Conservation (phyloP, 1,139 yeast genomes). For the Candida dubliniensis region DNA sequence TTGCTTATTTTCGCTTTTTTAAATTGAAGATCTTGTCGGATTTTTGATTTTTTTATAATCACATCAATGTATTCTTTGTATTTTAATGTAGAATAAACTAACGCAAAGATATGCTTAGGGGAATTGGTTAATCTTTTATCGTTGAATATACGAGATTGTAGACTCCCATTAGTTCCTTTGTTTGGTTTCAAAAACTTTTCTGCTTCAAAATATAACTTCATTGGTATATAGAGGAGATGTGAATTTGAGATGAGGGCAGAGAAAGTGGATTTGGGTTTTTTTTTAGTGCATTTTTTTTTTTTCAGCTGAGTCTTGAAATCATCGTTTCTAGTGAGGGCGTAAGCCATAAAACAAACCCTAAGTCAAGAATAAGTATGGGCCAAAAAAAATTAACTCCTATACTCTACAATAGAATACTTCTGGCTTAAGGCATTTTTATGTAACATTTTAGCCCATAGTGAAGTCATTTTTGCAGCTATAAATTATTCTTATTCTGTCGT, state of each 20-base stretch:
- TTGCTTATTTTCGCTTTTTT: constrained; percentile 43
- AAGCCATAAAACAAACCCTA: too few relatives aligned
- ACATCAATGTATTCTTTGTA: constrained; percentile 62
- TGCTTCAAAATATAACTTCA: constrained; percentile 67
- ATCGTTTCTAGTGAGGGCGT: too few relatives aligned
- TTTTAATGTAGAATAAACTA: constrained; percentile 73
- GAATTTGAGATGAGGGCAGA: constrained; percentile 1
- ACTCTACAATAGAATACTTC: too few relatives aligned
- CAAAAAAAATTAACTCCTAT: too few relatives aligned
- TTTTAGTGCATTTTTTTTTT: not conserved
- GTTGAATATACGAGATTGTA: constrained; percentile 68
- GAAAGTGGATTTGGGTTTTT: not conserved
- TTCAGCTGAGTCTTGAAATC: too few relatives aligned
- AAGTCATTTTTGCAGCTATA: too few relatives aligned
- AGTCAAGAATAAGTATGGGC: too few relatives aligned
- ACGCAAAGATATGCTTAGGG: constrained; percentile 83
- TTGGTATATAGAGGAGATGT: constrained; percentile 17
- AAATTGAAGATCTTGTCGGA: constrained; percentile 41
- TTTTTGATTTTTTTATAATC: constrained; percentile 64
- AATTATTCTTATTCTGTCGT: too few relatives aligned
- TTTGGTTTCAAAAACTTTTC: constrained; percentile 44
- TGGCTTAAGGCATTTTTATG: too few relatives aligned
- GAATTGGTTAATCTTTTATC: constrained; percentile 36
- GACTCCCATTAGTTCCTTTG: constrained; percentile 37
- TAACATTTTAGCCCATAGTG: too few relatives aligned